Conservation (phyloP, 2,329 filamentous ascomycete genomes). For the Thielaviopsis ethacetica region DNA sequence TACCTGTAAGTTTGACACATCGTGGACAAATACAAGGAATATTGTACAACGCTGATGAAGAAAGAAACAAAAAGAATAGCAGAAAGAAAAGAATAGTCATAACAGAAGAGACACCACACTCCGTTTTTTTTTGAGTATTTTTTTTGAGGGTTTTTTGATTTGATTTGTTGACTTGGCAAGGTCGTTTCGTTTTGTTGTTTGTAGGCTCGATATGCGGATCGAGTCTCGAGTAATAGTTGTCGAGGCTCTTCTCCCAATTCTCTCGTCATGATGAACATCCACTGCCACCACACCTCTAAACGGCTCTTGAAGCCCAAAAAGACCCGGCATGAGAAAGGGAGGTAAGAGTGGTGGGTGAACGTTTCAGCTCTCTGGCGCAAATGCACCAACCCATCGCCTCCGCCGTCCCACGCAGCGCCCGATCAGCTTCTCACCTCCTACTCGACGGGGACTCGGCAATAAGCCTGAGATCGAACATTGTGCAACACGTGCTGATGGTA, state of each 20-base stretch:
- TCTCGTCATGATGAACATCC: constrained; percentile 8
- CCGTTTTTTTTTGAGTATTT: not conserved
- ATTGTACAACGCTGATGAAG: not conserved
- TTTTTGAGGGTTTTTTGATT: not conserved
- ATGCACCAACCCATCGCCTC: not conserved
- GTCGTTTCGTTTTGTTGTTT: constrained; percentile 6
- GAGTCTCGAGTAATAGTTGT: constrained; percentile 3
- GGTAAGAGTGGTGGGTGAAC: not conserved
- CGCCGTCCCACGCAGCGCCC: not conserved
- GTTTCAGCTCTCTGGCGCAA: not conserved
- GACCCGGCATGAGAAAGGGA: not conserved
- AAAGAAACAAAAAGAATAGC: not conserved
- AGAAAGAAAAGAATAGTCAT: not conserved
- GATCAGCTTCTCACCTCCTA: not conserved
- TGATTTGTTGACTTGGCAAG: not conserved
- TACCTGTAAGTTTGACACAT: not conserved
- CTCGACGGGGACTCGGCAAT: not conserved
- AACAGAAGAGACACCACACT: not conserved
- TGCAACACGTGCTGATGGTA: not conserved
- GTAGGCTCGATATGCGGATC: constrained; percentile 11
- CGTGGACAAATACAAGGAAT: not conserved
- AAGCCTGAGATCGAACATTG: not conserved
- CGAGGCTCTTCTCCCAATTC: constrained; percentile 5
- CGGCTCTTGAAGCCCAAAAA: not conserved
- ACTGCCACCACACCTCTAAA: constrained; percentile 6